Base-by-base conservation (phyloP, 371 early-diverging fungal species). In the Mucor indicus region DNA sequence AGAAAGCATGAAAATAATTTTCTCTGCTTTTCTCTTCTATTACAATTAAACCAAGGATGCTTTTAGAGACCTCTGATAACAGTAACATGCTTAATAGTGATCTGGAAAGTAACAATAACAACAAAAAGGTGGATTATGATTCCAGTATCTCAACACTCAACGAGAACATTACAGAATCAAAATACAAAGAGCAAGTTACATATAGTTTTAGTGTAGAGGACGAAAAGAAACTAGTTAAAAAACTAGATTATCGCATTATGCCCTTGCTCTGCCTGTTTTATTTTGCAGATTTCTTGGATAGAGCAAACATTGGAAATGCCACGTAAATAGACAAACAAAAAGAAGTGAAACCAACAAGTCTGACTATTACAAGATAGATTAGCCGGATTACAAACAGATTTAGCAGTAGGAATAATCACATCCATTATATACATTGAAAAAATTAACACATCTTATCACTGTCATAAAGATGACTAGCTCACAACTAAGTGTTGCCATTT, bases 181-280 rank as follows among this genome's bases (percentile, higher is more conserved):
- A 27, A 7, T 7, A 27, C 11, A 11, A 11, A 27, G 29, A 27
- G 5, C 5, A 27, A 27, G 29, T 11, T 27, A 27, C 11, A 27
- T 7, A 27, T 27, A 5, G 7, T 27, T 11, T 7, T 27, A 7
- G n/a, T n/a, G n/a, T 4, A 11, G 35, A 31, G 20, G 45, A 60
- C 38, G 58, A 69, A 44, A 63, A 64, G 25, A 48, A 49, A 25
- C 27, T 74, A 6, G 45, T 70, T 9, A 50, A 58, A 35, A 53
- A 29, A n/a, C 23, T 74, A 10, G 74, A 74, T 36, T 30, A 44
- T 13, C 55, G 58, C n/a, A 66, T 70, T 23, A 58, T 74, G 51
- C 75, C 75, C 3, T 46, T 70, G 21, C 62, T 74, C 33, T 68
- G 75, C 31, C 12, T 64, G 6, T 66, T 74, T 45, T 74, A 74